Evolutionary conservation across 192 early-diverging fungal species (phyloP).

Genomic region (Podila epigama): DNA sequence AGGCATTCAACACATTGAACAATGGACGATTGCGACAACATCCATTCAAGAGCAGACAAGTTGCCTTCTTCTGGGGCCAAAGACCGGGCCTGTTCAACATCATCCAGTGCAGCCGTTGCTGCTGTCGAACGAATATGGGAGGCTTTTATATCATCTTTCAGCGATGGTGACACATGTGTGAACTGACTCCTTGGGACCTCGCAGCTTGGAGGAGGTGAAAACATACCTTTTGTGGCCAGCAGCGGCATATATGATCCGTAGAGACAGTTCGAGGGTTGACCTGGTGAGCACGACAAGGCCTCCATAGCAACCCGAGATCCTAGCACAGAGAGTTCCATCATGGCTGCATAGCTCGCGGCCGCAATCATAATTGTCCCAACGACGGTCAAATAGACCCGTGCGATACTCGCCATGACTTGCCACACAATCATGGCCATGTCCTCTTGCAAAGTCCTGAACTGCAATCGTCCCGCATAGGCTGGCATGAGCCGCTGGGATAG

Average conservation of each 20-base stretch:
- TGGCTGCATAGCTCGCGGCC: conserved; percentile 27
- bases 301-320: background rate
- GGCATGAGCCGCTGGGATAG: conserved; percentile 50
- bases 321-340: conserved; percentile 17
- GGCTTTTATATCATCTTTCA: background rate
- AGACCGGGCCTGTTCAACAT: background rate
- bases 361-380: conserved; percentile 35
- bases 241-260: background rate
- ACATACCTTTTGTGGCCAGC: background rate
- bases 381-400: conserved; percentile 31
- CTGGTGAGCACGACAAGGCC: background rate
- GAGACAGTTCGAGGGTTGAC: background rate
- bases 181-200: background rate
- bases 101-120: background rate
- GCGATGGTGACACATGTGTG: no score
- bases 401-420: conserved; percentile 40
- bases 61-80: background rate
- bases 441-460: conserved; percentile 34
- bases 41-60: background rate
- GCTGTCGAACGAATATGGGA: no score
- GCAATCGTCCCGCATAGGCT: conserved; percentile 45
- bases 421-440: conserved; percentile 36
- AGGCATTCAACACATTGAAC: background rate
- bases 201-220: background rate
- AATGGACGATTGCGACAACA: background rate